A percentile compares a stretch with the other conserved stretches of the same genome.
Conservation (phyloP, 495 filamentous ascomycete genomes). For the Talaromyces borbonicus region DNA sequence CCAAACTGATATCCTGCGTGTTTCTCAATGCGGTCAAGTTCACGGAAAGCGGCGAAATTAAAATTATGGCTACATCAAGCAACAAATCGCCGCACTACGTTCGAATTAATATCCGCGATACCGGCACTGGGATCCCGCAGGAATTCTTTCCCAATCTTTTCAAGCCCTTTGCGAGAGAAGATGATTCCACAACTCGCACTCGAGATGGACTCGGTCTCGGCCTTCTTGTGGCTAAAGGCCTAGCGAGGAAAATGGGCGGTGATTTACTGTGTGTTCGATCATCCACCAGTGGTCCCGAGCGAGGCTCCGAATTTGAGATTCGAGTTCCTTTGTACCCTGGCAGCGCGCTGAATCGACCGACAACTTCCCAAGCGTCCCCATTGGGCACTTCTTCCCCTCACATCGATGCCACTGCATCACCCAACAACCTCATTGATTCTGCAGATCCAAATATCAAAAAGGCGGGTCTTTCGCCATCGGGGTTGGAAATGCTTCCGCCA, state of each 20-base stretch:
- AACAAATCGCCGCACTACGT: conserved; percentile 40
- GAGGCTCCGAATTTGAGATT: conserved; percentile 68
- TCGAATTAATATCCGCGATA: conserved; percentile 54
- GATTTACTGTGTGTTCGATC: conserved; percentile 61
- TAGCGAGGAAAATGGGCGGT: conserved; percentile 66
- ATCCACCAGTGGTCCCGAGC: conserved; percentile 54
- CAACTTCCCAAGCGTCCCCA: conserved; percentile 25
- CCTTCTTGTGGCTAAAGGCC: conserved; percentile 65
- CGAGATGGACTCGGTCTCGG: conserved; percentile 69
- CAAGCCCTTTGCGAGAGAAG: conserved; percentile 64
- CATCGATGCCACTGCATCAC: background rate
- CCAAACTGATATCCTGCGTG: conserved; percentile 64
- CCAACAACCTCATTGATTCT: background rate
- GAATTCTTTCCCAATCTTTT: conserved; percentile 64
- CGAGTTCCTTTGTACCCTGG: conserved; percentile 51
- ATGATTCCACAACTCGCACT: conserved; percentile 60
- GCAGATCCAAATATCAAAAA: background rate
- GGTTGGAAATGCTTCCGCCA: conserved; percentile 17
- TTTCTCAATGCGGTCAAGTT: conserved; percentile 77
- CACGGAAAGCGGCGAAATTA: conserved; percentile 60
- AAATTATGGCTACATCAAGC: conserved; percentile 43
- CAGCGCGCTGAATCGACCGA: conserved; percentile 29
- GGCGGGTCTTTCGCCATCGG: conserved; percentile 4
- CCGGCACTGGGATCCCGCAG: conserved; percentile 61
- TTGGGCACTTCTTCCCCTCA: conserved; percentile 12